A percentile compares a stretch with the other conserved stretches of the same genome.
Conservation (phyloP, 768 basidiomycete genomes). For the Suillus americanus region DNA sequence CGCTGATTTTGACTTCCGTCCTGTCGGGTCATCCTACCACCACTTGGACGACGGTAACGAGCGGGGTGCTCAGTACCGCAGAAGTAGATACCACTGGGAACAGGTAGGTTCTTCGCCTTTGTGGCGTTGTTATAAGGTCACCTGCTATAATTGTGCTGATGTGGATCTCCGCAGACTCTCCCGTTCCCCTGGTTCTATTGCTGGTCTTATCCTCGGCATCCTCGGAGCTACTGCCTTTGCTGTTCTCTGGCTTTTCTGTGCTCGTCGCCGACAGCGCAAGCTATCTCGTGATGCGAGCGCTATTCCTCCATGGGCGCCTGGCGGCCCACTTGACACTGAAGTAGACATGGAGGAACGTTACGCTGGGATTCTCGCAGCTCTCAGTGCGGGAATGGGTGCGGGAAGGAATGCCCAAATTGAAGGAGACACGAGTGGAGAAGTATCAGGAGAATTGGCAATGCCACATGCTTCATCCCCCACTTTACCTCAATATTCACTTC, state of each 20-base stretch:
- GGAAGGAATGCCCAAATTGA: slow-evolving; percentile 11
- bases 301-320: slow-evolving; percentile 10
- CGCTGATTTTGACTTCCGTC: slow-evolving; percentile 19
- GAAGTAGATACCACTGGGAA: slow-evolving; percentile 2
- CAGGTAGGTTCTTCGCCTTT: slow-evolving; percentile 17
- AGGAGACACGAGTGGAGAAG: slow-evolving; percentile 26
- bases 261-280: slow-evolving; percentile 28
- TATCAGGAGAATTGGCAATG: slow-evolving; percentile 11
- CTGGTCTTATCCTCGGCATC: slow-evolving; percentile 25
- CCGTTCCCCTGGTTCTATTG: slow-evolving; percentile 25
- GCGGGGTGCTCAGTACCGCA: slow-evolving; percentile 24
- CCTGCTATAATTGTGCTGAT: slow-evolving; percentile 9
- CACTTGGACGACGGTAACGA: slow-evolving; percentile 22
- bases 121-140: slow-evolving; percentile 1
- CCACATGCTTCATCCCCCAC: slow-evolving; percentile 25
- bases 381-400: slow-evolving; percentile 17
- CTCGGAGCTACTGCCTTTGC: slow-evolving; percentile 26
- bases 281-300: slow-evolving; percentile 20
- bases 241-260: slow-evolving; percentile 32
- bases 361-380: slow-evolving; percentile 25
- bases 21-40: slow-evolving; percentile 15
- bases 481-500: slow-evolving; percentile 17
- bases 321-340: slow-evolving; percentile 25
- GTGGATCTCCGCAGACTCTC: slow-evolving; percentile 7
- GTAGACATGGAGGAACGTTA: slow-evolving; percentile 28